Evolutionary conservation across 108 stramenopile species (phyloP).

Genomic region (Ochromonas danica): DNA sequence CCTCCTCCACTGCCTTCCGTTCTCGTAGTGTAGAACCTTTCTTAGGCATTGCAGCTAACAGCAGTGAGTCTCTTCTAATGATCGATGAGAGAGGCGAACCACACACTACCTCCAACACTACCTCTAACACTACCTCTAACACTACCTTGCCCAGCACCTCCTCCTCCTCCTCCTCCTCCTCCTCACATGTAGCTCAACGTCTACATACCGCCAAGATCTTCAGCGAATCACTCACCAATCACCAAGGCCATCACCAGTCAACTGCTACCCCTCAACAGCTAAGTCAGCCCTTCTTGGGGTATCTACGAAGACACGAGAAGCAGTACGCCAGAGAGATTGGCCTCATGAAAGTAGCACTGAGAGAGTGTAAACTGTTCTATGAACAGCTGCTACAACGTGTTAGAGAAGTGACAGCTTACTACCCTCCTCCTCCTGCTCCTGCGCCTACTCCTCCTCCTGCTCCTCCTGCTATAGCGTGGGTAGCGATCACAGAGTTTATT

Average conservation of each 20-base stretch:
- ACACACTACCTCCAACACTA: too few relatives aligned
- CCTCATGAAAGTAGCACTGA: slow-evolving; percentile 11
- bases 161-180: too few relatives aligned
- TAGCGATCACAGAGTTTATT: background rate
- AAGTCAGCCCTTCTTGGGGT: slow-evolving; percentile 7
- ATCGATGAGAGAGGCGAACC: too few relatives aligned
- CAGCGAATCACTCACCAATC: background rate
- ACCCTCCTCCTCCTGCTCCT: background rate
- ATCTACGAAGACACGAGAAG: background rate
- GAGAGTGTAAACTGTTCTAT: background rate
- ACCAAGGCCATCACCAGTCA: background rate
- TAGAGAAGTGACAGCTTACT: background rate
- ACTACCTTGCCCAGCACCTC: too few relatives aligned
- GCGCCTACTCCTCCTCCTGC: background rate
- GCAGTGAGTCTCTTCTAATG: too few relatives aligned
- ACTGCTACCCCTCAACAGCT: background rate
- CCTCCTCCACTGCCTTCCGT: too few relatives aligned
- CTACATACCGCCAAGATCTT: too few relatives aligned
- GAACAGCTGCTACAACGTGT: background rate
- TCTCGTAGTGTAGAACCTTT: too few relatives aligned
- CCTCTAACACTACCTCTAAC: too few relatives aligned
- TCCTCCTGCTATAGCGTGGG: too few relatives aligned
- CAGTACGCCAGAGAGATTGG: slow-evolving; percentile 11
- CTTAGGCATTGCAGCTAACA: too few relatives aligned
- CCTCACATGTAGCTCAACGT: too few relatives aligned